phyloP scores from a whole-genome alignment of 2,329 filamentous ascomycete species.

The Juglanconis sp. region DNA sequence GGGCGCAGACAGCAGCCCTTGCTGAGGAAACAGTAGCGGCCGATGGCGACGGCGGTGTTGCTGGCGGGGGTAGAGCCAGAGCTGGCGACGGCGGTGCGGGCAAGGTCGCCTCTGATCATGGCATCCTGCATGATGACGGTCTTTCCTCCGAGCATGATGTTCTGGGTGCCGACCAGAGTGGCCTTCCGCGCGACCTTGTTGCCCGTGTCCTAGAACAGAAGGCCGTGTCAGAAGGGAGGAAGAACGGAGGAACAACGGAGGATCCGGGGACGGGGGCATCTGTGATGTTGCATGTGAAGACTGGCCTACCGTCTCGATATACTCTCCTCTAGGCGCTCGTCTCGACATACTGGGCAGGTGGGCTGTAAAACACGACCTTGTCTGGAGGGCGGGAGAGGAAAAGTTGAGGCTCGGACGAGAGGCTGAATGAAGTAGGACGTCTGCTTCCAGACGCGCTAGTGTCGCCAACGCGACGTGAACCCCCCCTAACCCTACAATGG shows the following conservation, averaged over 20 bases:
- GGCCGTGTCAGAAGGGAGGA: not conserved
- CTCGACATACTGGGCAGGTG: slow-evolving; percentile 63
- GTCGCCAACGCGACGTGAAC: no score
- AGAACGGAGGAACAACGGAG: not conserved
- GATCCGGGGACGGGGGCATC: not conserved
- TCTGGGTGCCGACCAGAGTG: slow-evolving; percentile 89
- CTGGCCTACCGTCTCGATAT: slow-evolving; percentile 82
- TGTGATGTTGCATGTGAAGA: not conserved
- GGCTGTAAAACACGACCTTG: slow-evolving; percentile 21
- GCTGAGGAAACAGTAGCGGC: slow-evolving; percentile 86
- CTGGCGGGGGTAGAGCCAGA: slow-evolving; percentile 41
- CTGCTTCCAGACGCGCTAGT: no score
- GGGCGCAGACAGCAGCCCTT: slow-evolving; percentile 76
- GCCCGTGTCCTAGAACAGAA: slow-evolving; percentile 71
- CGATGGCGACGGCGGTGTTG: slow-evolving; percentile 77
- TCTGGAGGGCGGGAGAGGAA: not conserved
- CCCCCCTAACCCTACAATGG: no score
- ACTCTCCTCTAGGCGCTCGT: slow-evolving; percentile 80
- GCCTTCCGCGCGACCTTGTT: slow-evolving; percentile 97
- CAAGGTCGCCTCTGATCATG: slow-evolving; percentile 87
- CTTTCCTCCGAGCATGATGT: slow-evolving; percentile 95
- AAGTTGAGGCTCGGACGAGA: no score
- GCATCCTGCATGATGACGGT: slow-evolving; percentile 95
- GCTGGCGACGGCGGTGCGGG: slow-evolving; percentile 50
- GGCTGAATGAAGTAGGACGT: no score